phyloP scores from a whole-genome alignment of 1,284 basidiomycete species.

The Cryptococcus sp. region DNA sequence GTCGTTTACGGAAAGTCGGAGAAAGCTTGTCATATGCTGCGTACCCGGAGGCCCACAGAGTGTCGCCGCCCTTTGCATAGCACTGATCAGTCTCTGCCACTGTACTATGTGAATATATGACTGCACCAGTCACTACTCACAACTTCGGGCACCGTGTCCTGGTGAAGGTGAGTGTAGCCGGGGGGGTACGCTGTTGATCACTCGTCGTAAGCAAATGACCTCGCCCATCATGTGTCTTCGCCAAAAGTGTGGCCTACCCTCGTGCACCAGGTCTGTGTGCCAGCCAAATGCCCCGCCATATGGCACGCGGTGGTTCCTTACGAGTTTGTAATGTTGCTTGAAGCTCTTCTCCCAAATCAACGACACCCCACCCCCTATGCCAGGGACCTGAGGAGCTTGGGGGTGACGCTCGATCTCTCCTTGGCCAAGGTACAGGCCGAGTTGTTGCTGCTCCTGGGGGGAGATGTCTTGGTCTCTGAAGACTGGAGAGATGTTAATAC shows the following conservation, averaged over 20 bases:
- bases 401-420: slow-evolving; percentile 58
- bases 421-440: slow-evolving; percentile 36
- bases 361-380: slow-evolving; percentile 12
- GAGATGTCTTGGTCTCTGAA: slow-evolving; percentile 33
- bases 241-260: slow-evolving; percentile 44
- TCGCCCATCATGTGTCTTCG: neutral
- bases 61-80: slow-evolving; percentile 43
- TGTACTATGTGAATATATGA: neutral
- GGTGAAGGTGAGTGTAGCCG: slow-evolving; percentile 56
- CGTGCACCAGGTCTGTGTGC: slow-evolving; percentile 65
- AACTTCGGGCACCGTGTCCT: slow-evolving; percentile 52
- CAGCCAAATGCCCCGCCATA: slow-evolving; percentile 56
- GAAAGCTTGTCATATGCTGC: slow-evolving; percentile 33
- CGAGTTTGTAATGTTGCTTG: slow-evolving; percentile 3
- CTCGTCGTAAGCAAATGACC: slow-evolving; percentile 1
- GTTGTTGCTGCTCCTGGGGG: slow-evolving; percentile 25
- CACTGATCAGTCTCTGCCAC: neutral
- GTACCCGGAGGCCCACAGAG: slow-evolving; percentile 54
- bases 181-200: slow-evolving; percentile 57
- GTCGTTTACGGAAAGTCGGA: slow-evolving; percentile 24
- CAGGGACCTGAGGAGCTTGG: slow-evolving; percentile 54
- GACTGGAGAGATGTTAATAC: neutral
- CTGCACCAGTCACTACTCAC: neutral
- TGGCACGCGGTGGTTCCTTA: slow-evolving; percentile 11
- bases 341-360: slow-evolving; percentile 19